A percentile compares a stretch with the other conserved stretches of the same genome.
Conservation (phyloP, 352 stramenopile species). For the Labyrinthula sp. region DNA sequence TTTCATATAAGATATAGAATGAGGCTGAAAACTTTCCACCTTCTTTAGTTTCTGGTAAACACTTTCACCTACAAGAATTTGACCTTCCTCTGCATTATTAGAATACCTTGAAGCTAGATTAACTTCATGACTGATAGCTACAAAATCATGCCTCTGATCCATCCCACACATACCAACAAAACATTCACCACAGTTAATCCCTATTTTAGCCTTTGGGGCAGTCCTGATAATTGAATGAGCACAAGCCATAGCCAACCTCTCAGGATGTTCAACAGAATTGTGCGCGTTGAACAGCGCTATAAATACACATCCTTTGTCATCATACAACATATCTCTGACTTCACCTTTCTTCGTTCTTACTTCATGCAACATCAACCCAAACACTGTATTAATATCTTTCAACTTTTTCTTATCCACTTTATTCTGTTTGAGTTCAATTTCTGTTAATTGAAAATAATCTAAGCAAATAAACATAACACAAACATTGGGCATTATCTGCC, state of each 20-base stretch:
- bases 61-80: conserved; percentile 37
- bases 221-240: conserved; percentile 38
- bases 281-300: conserved; percentile 41
- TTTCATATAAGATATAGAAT: too few relatives aligned
- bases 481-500: too few relatives aligned
- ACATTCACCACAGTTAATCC: conserved; percentile 38
- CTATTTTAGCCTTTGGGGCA: conserved; percentile 36
- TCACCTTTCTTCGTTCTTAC: too few relatives aligned
- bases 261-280: conserved; percentile 32
- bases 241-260: conserved; percentile 34
- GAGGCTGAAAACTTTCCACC: too few relatives aligned
- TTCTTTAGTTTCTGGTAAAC: conserved; percentile 5
- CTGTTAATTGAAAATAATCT: too few relatives aligned
- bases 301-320: conserved; percentile 44
- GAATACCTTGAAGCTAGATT: conserved; percentile 42
- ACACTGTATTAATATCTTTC: too few relatives aligned
- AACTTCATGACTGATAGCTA: conserved; percentile 40
- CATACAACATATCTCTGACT: conserved; percentile 40
- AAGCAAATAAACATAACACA: too few relatives aligned
- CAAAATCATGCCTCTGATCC: conserved; percentile 36
- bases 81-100: conserved; percentile 35
- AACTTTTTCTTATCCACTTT: too few relatives aligned
- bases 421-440: too few relatives aligned
- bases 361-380: too few relatives aligned
- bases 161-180: conserved; percentile 41